These are phyloP conservation scores for Zygnema cylindricum DNA, from an alignment of 139 green algal species.

Conservation along the genomic window DNA sequence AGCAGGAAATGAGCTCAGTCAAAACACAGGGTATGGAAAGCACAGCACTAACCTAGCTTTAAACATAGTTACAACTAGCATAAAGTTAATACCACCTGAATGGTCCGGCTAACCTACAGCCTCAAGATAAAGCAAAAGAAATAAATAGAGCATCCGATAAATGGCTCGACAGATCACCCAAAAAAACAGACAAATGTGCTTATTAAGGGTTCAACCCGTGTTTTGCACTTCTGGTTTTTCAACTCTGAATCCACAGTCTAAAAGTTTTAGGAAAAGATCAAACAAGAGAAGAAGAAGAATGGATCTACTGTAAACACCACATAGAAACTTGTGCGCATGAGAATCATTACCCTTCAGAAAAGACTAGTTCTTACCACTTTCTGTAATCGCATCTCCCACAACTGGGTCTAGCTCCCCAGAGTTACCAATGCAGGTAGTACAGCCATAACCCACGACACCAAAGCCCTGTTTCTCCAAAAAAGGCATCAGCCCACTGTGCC, in stretches of 20 bases:
- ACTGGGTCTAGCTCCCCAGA: slow-evolving; percentile 53
- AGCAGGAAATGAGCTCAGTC: neutral
- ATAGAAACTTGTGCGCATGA: no score
- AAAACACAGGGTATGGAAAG: neutral
- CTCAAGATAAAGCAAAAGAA: neutral
- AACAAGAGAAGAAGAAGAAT: no score
- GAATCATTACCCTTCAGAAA: no score
- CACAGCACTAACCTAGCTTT: neutral
- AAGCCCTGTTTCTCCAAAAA: slow-evolving; percentile 64
- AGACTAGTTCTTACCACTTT: slow-evolving; percentile 54
- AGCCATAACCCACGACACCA: slow-evolving; percentile 62
- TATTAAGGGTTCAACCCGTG: no score
- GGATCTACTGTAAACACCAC: no score
- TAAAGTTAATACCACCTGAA: neutral
- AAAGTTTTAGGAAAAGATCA: no score
- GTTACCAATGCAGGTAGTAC: slow-evolving; percentile 68
- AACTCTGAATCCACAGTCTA: no score
- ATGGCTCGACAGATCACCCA: no score
- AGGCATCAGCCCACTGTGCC: slow-evolving; percentile 43
- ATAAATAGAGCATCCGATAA: no score
- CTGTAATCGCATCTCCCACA: slow-evolving; percentile 49
- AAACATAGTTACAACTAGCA: neutral
- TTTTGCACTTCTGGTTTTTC: no score
- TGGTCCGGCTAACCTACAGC: neutral
- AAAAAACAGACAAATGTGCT: no score